Evolutionary conservation across 2,329 filamentous ascomycete genomes (phyloP).

Genomic region (Colletotrichum sp.): DNA sequence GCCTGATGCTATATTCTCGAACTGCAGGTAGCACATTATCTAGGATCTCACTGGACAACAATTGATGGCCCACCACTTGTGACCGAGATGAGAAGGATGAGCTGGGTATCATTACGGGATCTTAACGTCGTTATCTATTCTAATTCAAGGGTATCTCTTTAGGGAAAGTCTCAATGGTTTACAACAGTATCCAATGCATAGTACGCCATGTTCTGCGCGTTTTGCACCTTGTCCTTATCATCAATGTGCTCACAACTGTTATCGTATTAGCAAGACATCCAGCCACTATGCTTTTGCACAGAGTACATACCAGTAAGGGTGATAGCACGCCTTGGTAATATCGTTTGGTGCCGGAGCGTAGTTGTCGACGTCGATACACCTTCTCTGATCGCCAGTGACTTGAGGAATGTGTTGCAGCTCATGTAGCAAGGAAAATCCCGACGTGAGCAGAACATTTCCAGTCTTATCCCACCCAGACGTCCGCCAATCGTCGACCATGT

Average conservation of each 20-base stretch:
- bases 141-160: neutral
- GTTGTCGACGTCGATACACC: neutral
- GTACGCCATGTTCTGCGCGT: neutral
- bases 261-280: neutral
- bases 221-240: neutral
- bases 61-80: neutral
- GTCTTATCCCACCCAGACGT: neutral
- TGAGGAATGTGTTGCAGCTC: neutral
- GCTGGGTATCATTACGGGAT: neutral
- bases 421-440: neutral
- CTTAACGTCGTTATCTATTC: neutral
- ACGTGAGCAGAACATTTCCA: neutral
- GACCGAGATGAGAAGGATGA: neutral
- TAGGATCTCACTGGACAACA: neutral
- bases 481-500: neutral
- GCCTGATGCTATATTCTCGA: neutral
- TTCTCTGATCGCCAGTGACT: neutral
- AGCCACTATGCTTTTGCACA: rapidly evolving
- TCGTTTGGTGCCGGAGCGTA: neutral
- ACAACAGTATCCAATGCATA: neutral
- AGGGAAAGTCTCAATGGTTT: neutral
- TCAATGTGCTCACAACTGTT: neutral
- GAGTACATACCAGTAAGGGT: neutral
- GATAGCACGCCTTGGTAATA: neutral
- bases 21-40: neutral